These are phyloP conservation scores for Pleurotus eryngii DNA, from an alignment of 768 basidiomycete species.

Conservation along the genomic window DNA sequence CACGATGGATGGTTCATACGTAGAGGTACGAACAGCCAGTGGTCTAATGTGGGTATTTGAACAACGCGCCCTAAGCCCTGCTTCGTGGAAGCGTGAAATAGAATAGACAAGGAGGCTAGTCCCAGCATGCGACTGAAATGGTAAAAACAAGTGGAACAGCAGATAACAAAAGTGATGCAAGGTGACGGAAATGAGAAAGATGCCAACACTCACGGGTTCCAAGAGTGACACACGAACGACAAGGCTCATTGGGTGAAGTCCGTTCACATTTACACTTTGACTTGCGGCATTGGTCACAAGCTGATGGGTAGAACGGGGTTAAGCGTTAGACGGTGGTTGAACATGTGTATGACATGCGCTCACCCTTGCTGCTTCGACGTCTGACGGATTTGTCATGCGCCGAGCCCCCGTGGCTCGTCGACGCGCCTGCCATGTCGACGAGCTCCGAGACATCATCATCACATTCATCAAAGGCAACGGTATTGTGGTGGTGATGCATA, in stretches of 20 bases:
- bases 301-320: constrained; percentile 27
- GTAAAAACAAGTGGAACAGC: background rate
- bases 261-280: constrained; percentile 90
- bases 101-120: background rate
- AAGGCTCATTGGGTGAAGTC: constrained; percentile 53
- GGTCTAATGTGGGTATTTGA: background rate
- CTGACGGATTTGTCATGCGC: constrained; percentile 49
- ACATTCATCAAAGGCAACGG: constrained; percentile 52
- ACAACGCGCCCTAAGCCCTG: constrained; percentile 6
- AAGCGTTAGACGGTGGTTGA: background rate
- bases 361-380: constrained; percentile 76
- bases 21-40: constrained; percentile 5
- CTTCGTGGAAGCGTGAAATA: background rate
- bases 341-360: constrained; percentile 3
- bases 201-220: constrained; percentile 51
- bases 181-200: background rate
- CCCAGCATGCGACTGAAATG: background rate
- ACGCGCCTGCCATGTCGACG: constrained; percentile 34
- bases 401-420: constrained; percentile 16
- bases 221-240: constrained; percentile 74
- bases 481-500: constrained; percentile 17
- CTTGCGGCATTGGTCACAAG: constrained; percentile 88
- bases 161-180: constrained; percentile 3
- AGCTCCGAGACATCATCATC: constrained; percentile 62
- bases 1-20: constrained; percentile 7